phyloP scores from a whole-genome alignment of 192 early-diverging fungal species.

The Allomyces arbusculus region DNA sequence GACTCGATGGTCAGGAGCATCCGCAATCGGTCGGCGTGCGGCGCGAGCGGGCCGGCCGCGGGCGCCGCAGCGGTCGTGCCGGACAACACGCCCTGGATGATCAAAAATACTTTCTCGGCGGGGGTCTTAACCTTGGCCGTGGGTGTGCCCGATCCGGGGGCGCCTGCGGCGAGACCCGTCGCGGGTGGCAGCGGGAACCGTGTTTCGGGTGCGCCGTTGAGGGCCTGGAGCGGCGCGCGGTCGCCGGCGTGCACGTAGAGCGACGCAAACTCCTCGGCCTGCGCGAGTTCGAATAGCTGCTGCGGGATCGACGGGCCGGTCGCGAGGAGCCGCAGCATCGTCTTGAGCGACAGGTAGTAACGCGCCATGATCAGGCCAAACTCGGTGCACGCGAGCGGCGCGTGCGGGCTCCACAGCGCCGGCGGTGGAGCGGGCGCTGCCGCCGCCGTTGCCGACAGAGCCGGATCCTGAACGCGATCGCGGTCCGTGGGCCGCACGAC shows the following conservation, averaged over 20 bases:
- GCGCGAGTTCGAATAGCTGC: background rate
- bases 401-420: too few species aligned
- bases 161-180: background rate
- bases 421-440: too few species aligned
- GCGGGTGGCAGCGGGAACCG: background rate
- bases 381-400: background rate
- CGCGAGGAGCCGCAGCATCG: background rate
- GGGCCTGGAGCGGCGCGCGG: background rate
- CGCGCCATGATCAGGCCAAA: background rate
- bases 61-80: too few species aligned
- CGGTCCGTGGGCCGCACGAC: background rate
- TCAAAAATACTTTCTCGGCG: background rate
- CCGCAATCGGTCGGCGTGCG: too few species aligned
- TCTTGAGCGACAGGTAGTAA: background rate
- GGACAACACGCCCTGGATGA: background rate
- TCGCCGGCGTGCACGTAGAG: too few species aligned
- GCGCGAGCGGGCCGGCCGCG: too few species aligned
- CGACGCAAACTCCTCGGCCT: background rate
- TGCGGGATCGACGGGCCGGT: background rate
- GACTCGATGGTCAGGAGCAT: too few species aligned
- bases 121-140: background rate
- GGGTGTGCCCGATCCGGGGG: background rate
- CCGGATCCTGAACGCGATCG: background rate
- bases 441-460: too few species aligned
- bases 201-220: background rate